These are phyloP conservation scores for Exophiala oligosperma DNA, from an alignment of 2,329 filamentous ascomycete genomes.

Conservation along the genomic window DNA sequence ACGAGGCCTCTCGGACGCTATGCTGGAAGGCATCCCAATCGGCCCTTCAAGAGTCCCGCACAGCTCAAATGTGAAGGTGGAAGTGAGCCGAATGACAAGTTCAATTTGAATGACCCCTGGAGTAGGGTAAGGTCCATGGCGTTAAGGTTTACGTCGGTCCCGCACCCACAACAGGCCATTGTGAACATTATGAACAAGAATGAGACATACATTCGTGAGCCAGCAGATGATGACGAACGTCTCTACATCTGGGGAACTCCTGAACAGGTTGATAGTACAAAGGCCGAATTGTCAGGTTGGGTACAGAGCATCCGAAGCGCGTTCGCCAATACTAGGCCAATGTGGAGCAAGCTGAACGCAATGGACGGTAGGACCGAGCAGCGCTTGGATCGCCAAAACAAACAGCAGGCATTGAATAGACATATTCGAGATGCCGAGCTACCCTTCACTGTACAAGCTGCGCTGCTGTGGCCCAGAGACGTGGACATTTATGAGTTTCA, in stretches of 20 bases:
- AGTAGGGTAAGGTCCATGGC: slow-evolving; percentile 3
- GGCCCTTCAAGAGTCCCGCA: slow-evolving; percentile 5
- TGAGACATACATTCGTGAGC: slow-evolving; percentile 22
- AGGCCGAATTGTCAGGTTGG: slow-evolving; percentile 13
- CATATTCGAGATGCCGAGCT: slow-evolving; percentile 10
- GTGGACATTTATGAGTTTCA: slow-evolving; percentile 26
- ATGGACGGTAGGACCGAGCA: slow-evolving; percentile 27
- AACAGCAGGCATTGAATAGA: slow-evolving; percentile 12
- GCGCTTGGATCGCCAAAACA: slow-evolving; percentile 14
- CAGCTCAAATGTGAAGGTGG: not conserved
- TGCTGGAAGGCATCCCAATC: not conserved
- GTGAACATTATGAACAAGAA: slow-evolving; percentile 14
- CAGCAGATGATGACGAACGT: slow-evolving; percentile 6
- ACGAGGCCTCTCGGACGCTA: not conserved
- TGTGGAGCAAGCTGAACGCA: slow-evolving; percentile 21
- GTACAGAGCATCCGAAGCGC: slow-evolving; percentile 16
- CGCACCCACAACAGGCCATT: slow-evolving; percentile 11
- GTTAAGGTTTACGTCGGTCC: slow-evolving; percentile 3
- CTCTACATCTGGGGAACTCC: slow-evolving; percentile 26
- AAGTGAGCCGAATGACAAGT: not conserved
- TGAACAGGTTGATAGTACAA: slow-evolving; percentile 17
- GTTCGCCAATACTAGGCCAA: not conserved
- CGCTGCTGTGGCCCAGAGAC: slow-evolving; percentile 26
- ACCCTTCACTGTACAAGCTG: slow-evolving; percentile 21
- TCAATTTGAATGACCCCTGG: slow-evolving; percentile 13